These are phyloP conservation scores for Ceratocystis destructans DNA, from an alignment of 2,329 filamentous ascomycete species.

Conservation along the genomic window DNA sequence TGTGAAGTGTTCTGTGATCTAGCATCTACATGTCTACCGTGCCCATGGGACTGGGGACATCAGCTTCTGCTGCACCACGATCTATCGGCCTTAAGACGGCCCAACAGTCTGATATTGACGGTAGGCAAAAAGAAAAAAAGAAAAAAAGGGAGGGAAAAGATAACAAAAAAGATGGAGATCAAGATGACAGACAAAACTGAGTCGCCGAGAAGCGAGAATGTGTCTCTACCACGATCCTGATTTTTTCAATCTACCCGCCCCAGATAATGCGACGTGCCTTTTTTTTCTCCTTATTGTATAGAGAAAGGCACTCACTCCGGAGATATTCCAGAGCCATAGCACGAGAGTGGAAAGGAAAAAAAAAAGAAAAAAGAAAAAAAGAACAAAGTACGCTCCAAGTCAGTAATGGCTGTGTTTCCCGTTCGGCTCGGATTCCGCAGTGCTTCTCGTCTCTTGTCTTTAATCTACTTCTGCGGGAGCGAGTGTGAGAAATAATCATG, in stretches of 20 bases:
- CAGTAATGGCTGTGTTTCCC: not conserved
- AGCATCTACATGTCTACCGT: not conserved
- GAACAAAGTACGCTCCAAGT: not conserved
- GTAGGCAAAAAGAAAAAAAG: not conserved
- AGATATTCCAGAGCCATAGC: not conserved
- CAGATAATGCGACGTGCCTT: not conserved
- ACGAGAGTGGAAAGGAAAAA: not conserved
- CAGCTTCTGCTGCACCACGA: not conserved
- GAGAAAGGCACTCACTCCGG: not conserved
- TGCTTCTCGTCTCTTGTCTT: not conserved
- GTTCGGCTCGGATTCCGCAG: not conserved
- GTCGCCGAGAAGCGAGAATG: conserved; percentile 8
- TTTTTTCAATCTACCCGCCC: not conserved
- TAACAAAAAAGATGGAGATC: not conserved
- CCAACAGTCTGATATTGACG: not conserved
- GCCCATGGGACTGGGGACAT: not conserved
- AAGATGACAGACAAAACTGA: not conserved
- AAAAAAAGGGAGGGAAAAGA: not conserved
- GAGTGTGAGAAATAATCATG: not conserved
- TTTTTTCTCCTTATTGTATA: not conserved
- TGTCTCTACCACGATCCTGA: conserved; percentile 1
- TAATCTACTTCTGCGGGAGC: not conserved
- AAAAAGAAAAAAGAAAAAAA: not conserved
- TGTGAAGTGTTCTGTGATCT: not conserved
- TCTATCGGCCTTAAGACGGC: not conserved